Evolutionary conservation across 305 asterid genomes (phyloP).

Genomic region (Fraxinus sp.): DNA sequence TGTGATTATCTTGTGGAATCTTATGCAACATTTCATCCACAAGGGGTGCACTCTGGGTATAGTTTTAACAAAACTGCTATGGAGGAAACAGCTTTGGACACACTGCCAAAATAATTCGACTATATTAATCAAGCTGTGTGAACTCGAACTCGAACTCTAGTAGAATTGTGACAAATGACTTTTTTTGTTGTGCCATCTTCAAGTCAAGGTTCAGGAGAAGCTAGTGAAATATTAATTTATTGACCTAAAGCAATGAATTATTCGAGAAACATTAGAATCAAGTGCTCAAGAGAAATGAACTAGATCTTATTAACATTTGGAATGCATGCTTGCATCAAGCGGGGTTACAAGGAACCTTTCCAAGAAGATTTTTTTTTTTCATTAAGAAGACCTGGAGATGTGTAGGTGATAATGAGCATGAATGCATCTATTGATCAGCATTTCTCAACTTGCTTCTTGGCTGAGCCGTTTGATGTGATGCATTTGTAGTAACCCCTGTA

Average conservation of each 20-base stretch:
- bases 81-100: not conserved
- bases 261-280: not conserved
- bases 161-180: too few relatives aligned
- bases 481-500: conserved; percentile 84
- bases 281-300: not conserved
- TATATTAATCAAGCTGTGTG: not conserved
- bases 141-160: not conserved
- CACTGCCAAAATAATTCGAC: too few relatives aligned
- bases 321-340: conserved; percentile 19
- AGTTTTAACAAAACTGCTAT: too few relatives aligned
- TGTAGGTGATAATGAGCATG: conserved; percentile 64
- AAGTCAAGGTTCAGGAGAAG: conserved; percentile 19
- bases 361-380: conserved; percentile 27
- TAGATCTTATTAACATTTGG: not conserved
- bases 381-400: conserved; percentile 35
- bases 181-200: not conserved
- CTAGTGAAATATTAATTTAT: conserved; percentile 17
- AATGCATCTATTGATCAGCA: conserved; percentile 59
- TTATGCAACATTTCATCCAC: too few relatives aligned
- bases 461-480: conserved; percentile 83
- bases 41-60: not conserved
- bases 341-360: conserved; percentile 36
- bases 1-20: too few relatives aligned
- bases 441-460: conserved; percentile 78
- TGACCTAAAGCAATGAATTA: conserved; percentile 13